These are phyloP conservation scores for Candida chilensis DNA, from an alignment of 805 yeast genomes.

Conservation along the genomic window DNA sequence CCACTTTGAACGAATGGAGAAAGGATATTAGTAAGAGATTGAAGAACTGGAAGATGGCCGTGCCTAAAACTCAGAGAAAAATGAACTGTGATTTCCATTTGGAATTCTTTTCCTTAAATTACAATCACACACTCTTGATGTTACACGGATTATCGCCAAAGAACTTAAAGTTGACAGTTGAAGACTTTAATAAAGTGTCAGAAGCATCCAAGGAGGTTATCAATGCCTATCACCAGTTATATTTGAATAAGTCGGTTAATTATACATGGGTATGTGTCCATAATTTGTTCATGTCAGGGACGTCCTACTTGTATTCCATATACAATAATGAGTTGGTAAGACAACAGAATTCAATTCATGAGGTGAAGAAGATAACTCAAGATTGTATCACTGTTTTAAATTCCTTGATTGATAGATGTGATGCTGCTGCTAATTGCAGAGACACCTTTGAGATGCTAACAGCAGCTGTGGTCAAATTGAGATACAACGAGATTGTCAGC, in stretches of 20 bases:
- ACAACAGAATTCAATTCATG: constrained; percentile 31
- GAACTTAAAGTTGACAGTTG: constrained; percentile 39
- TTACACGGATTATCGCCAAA: constrained; percentile 75
- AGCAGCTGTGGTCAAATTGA: constrained; percentile 59
- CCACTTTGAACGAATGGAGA: constrained; percentile 55
- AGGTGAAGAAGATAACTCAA: constrained; percentile 36
- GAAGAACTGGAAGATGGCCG: constrained; percentile 50
- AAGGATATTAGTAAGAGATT: constrained; percentile 37
- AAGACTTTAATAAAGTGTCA: constrained; percentile 47
- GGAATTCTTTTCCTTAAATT: constrained; percentile 66
- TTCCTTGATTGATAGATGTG: constrained; percentile 61
- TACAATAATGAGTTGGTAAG: constrained; percentile 58
- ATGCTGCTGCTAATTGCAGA: constrained; percentile 66
- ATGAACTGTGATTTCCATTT: constrained; percentile 71
- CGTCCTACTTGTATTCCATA: constrained; percentile 70
- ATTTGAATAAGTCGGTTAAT: constrained; percentile 50
- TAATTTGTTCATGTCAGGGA: constrained; percentile 82
- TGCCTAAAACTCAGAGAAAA: constrained; percentile 45
- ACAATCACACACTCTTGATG: constrained; percentile 63
- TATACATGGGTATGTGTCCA: constrained; percentile 94
- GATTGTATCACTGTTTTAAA: constrained; percentile 50
- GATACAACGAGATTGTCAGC: constrained; percentile 27
- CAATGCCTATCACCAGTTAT: constrained; percentile 49
- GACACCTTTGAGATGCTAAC: constrained; percentile 65
- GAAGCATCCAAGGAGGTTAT: constrained; percentile 64